Base-by-base conservation (phyloP, 257 asterid genomes). In the Coffea canephora region DNA sequence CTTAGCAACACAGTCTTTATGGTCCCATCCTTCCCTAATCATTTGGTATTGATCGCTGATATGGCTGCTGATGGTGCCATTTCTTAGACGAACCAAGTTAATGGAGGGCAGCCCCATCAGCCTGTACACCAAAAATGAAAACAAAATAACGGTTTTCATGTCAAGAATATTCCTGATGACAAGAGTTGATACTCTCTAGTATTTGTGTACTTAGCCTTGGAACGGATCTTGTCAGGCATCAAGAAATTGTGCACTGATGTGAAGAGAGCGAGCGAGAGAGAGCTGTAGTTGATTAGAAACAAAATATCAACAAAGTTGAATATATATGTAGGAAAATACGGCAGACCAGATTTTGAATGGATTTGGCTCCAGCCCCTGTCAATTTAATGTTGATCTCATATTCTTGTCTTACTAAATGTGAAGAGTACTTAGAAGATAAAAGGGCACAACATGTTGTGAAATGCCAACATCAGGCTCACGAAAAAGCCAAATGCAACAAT, bases 1-100 rank as follows among this genome's bases (percentile, higher is more conserved):
- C 46, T 23, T 48, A 27, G 49, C 31, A 18, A n/a, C 18, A 65
- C n/a, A 48, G 73, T 77, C 36, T 76, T 76, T 31, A 12, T 76
- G 79, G 64, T 65, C 79, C 64, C 64, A 76, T 73, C 64, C 15
- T n/a, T 46, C 72, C 62, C n/a, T 61, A 75, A n/a, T 61, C 41
- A 61, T 59, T 65, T 31, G 19, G 41, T 65, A 27, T 61, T 10
- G 19, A 1, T 3, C 10, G 36, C 68, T 62, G 68, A 13, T 49
- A 50, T 27, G 16, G 54, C 49, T n/a, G 69, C 66, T 74, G 67
- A 52, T 73, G 31, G 50, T 73, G 77, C 64, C 45, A 73, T 34
- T 25, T 50, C 31, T 31, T 61, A n/a, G 57, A 46, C 61, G 15
- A 75, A 18, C 59, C 21, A 75, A 75, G 61, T 4, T 54, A 39